Evolutionary conservation across 495 filamentous ascomycete species (phyloP).

Genomic region (Daldinia loculata): DNA sequence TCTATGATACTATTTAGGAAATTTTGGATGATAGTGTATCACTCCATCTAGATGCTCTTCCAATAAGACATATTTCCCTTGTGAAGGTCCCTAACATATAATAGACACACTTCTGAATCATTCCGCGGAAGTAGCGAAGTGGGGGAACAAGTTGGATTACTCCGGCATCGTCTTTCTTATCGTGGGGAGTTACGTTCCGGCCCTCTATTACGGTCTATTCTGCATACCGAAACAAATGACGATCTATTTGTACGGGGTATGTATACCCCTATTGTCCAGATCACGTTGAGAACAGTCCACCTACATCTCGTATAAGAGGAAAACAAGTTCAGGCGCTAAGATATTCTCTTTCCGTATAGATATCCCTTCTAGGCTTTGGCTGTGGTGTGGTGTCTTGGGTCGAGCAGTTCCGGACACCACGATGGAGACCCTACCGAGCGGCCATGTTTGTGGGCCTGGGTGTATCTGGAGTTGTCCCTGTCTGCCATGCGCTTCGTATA

Average conservation of each 20-base stretch:
- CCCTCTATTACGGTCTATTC: slow-evolving; percentile 86
- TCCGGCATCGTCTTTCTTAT: slow-evolving; percentile 90
- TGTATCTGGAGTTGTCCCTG: slow-evolving; percentile 81
- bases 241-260: slow-evolving; percentile 78
- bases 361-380: slow-evolving; percentile 75
- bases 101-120: slow-evolving; percentile 55
- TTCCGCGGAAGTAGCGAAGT: slow-evolving; percentile 51
- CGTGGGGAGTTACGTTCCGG: slow-evolving; percentile 85
- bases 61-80: no score
- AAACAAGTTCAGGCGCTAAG: neutral
- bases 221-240: slow-evolving; percentile 68
- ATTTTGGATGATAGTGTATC: neutral
- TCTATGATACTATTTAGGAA: neutral
- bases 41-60: no score
- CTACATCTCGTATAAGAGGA: neutral
- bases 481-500: slow-evolving; percentile 70
- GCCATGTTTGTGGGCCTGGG: slow-evolving; percentile 92
- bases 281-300: neutral
- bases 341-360: slow-evolving; percentile 57
- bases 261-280: slow-evolving; percentile 26
- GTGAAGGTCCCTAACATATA: slow-evolving; percentile 17
- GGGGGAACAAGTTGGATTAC: slow-evolving; percentile 78
- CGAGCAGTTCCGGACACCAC: slow-evolving; percentile 81
- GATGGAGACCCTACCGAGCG: slow-evolving; percentile 85
- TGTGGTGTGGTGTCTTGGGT: slow-evolving; percentile 79